Percentiles rank a stretch among this genome's conserved stretches.
Conservation (phyloP, 2,329 filamentous ascomycete species). For the Penicillium crustosum region DNA sequence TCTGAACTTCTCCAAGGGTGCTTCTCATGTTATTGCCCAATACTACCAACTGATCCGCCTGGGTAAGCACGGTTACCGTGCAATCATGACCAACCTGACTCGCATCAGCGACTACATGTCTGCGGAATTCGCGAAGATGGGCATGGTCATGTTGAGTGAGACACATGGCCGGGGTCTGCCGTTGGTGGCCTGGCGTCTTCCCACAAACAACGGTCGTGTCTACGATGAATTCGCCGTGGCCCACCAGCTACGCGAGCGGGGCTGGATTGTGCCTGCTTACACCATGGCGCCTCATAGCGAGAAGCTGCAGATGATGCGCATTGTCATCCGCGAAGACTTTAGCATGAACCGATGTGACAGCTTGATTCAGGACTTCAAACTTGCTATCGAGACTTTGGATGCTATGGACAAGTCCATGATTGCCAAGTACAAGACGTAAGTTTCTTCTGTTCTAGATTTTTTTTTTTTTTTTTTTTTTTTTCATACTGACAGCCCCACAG, state of each 20-base stretch:
- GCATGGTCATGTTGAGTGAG: constrained; percentile 87
- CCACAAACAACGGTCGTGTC: constrained; percentile 54
- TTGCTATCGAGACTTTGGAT: constrained; percentile 69
- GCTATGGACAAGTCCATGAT: constrained; percentile 72
- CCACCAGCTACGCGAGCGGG: constrained; percentile 79
- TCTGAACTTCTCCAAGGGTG: constrained; percentile 95
- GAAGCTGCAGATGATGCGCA: constrained; percentile 82
- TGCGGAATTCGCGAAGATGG: constrained; percentile 67
- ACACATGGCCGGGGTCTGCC: constrained; percentile 75
- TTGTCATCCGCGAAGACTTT: constrained; percentile 93
- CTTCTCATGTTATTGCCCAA: constrained; percentile 90
- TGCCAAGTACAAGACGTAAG: constrained; percentile 66
- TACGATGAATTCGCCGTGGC: constrained; percentile 78
- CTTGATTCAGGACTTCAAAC: constrained; percentile 74
- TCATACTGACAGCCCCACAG: constrained; percentile 24
- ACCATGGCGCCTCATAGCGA: constrained; percentile 91
- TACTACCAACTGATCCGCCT: constrained; percentile 97
- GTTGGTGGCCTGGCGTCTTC: constrained; percentile 82
- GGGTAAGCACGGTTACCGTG: constrained; percentile 85
- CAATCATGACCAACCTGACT: constrained; percentile 93
- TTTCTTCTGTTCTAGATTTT: constrained; percentile 7
- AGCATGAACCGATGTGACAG: constrained; percentile 76
- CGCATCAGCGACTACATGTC: constrained; percentile 85
- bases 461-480: not conserved
- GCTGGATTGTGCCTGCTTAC: constrained; percentile 94